Conservation (phyloP, 352 stramenopile species). For the Peronosclerospora sorghi region DNA sequence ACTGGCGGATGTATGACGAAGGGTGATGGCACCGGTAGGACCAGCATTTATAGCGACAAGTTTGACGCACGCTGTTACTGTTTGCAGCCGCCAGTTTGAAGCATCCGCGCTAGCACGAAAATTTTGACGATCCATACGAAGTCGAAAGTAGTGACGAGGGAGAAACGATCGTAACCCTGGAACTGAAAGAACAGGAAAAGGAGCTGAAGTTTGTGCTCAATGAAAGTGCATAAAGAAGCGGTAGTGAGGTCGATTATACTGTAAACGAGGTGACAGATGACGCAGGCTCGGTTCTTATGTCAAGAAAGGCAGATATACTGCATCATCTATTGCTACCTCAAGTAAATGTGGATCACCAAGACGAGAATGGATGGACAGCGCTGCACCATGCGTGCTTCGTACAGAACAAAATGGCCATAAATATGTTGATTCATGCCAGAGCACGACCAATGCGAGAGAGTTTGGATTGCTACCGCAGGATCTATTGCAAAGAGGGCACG, state of each 20-base stretch:
- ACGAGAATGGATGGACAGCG: constrained; percentile 78
- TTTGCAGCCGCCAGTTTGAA: constrained; percentile 54
- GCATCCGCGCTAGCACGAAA: constrained; percentile 27
- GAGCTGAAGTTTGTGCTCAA: constrained; percentile 1
- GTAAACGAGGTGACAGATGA: constrained; percentile 43
- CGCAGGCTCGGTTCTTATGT: constrained; percentile 40
- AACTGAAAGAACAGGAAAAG: constrained; percentile 1
- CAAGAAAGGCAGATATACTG: constrained; percentile 66
- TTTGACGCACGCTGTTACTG: constrained; percentile 61
- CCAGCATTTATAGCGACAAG: constrained; percentile 69
- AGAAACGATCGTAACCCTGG: background rate
- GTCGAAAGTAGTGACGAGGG: constrained; percentile 20
- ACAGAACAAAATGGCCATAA: constrained; percentile 59
- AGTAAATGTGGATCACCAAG: constrained; percentile 70
- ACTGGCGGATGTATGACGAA: no score
- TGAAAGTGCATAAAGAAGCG: constrained; percentile 4
- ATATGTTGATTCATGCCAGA: constrained; percentile 63
- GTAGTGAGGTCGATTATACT: constrained; percentile 1
- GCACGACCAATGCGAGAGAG: constrained; percentile 58
- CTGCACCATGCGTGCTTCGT: constrained; percentile 73
- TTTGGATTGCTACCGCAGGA: constrained; percentile 70
- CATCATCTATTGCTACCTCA: constrained; percentile 55
- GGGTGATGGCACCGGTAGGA: no score
- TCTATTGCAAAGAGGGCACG: constrained; percentile 54
- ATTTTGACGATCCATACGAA: constrained; percentile 27